Base-by-base conservation (phyloP, 148 eudicot species). In the Silene conica region DNA sequence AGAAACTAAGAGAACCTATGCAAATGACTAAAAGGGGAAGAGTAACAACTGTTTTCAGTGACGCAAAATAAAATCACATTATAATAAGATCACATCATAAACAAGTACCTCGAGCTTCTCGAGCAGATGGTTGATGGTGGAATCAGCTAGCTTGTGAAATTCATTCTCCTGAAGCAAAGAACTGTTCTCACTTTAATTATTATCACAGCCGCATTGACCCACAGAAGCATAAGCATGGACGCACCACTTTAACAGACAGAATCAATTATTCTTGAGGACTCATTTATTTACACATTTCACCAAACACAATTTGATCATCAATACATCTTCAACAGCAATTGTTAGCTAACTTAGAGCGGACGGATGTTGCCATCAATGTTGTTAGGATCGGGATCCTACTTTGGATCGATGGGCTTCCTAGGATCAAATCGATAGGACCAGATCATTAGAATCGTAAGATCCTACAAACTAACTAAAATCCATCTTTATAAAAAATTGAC, bases 41-140 rank as follows among this genome's bases (percentile, higher is more conserved):
- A 21, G 22, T 59, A 10, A 12, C 13, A 22, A 14, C 41, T 13
- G 20, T 3, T 45, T 68, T 12, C 8, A 22, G 10, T 5, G 18
- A 50, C 21, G 50, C 25, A 3, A 23, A 8, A 50, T 15, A 48
- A 1, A 69, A 1, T 12, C 13, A 48, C 0, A 23, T 4, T 0
- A 28, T 1, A 21, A 31, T 6, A 16, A 45, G 1, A n/a, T 57
- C 38, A 64, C 19, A 12, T 16, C 13, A 18, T 2, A 52, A 43
- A 7, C 66, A n/a, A 46, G 67, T 79, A 94, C 98, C 96, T 94
- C 97, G 4, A 94, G 78, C 83, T 88, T 94, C 85, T 94, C 98
- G 23, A 88, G 90, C 56, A 94, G 83, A 73, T 88, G 83, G 68
- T 89, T 87, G 72, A 94, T 92, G 71, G 98, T 94, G 67, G 92